These are phyloP conservation scores for Aspergillus haitiensis DNA, from an alignment of 495 filamentous ascomycete species.

Conservation along the genomic window DNA sequence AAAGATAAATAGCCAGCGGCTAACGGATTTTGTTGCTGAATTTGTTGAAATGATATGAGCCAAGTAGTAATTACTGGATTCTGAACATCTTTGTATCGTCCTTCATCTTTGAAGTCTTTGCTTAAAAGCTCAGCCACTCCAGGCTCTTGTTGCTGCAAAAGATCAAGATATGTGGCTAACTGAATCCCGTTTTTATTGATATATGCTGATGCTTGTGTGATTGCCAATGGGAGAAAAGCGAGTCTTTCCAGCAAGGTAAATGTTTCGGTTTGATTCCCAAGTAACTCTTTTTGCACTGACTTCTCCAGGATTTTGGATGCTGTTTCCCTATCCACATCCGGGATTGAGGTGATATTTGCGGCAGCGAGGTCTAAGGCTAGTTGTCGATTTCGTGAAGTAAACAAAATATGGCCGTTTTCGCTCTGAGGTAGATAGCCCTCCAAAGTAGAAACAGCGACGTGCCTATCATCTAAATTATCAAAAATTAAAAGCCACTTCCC, in stretches of 20 bases:
- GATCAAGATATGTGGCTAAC: constrained; percentile 25
- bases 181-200: constrained; percentile 40
- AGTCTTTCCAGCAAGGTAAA: not conserved
- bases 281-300: constrained; percentile 22
- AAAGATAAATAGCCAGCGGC: constrained; percentile 46
- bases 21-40: constrained; percentile 27
- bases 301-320: constrained; percentile 19
- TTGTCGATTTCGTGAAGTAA: constrained; percentile 13
- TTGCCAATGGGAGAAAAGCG: constrained; percentile 44
- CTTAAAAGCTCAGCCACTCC: constrained; percentile 37
- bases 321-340: constrained; percentile 22
- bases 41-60: constrained; percentile 51
- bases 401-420: constrained; percentile 32
- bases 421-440: constrained; percentile 42
- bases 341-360: constrained; percentile 24
- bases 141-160: constrained; percentile 26
- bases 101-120: constrained; percentile 39
- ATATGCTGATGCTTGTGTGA: constrained; percentile 51
- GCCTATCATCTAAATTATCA: constrained; percentile 27
- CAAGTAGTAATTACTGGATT: constrained; percentile 49
- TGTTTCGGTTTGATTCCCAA: constrained; percentile 21
- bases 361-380: constrained; percentile 25
- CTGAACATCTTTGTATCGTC: constrained; percentile 32
- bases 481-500: constrained; percentile 39
- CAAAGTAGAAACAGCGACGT: constrained; percentile 10